A percentile compares a stretch with the other conserved stretches of the same genome.
Conservation (phyloP, 352 stramenopile genomes). For the Globisporangium spinosum region DNA sequence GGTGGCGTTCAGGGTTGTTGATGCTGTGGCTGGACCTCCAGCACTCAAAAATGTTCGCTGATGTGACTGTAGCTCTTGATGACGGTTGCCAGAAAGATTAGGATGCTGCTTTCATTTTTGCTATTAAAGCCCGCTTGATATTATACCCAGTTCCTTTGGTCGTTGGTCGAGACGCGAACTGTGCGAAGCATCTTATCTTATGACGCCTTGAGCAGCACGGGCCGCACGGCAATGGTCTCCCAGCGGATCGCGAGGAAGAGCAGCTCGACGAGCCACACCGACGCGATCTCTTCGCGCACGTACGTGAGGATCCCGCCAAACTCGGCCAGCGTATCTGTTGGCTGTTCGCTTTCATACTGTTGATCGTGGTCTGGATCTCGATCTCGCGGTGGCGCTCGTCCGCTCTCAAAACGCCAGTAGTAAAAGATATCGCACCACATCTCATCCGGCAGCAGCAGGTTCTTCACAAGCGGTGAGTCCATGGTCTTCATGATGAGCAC, state of each 20-base stretch:
- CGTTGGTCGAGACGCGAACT: too few species aligned
- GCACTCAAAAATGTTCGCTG: too few species aligned
- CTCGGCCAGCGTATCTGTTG: constrained; percentile 18
- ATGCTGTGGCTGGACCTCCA: too few species aligned
- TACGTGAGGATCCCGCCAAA: constrained; percentile 57
- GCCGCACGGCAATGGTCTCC: constrained; percentile 44
- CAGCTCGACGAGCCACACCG: constrained; percentile 48
- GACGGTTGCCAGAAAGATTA: too few species aligned
- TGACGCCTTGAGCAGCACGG: constrained; percentile 36
- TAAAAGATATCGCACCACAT: constrained; percentile 68
- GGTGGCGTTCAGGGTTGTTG: too few species aligned
- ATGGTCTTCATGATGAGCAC: constrained; percentile 61
- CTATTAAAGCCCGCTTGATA: too few species aligned
- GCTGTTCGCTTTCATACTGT: constrained; percentile 5
- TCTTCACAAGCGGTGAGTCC: constrained; percentile 43
- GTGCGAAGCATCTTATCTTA: too few species aligned
- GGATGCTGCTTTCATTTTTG: too few species aligned
- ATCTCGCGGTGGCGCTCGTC: background rate
- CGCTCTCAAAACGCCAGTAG: constrained; percentile 44
- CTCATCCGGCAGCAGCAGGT: constrained; percentile 36
- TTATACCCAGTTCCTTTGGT: too few species aligned
- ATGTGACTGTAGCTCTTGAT: too few species aligned
- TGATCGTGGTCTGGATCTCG: background rate
- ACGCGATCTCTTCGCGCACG: constrained; percentile 41
- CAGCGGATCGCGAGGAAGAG: constrained; percentile 59